phyloP scores from a whole-genome alignment of 352 stramenopile genomes.

The Phytophthora megakarya region DNA sequence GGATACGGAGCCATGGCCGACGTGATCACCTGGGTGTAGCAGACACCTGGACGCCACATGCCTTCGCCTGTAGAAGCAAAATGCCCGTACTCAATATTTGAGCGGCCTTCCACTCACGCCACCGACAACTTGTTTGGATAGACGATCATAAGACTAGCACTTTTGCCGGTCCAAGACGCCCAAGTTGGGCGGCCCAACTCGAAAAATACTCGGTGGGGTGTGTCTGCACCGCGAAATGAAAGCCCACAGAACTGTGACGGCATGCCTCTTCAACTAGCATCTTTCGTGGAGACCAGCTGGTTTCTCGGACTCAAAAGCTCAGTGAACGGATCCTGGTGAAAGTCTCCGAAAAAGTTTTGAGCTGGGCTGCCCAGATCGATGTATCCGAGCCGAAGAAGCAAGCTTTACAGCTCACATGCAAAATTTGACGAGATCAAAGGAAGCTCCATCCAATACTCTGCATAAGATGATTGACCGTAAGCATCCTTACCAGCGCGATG shows the following conservation, averaged over 20 bases:
- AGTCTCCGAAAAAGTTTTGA: conserved; percentile 12
- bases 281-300: conserved; percentile 2
- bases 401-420: not conserved
- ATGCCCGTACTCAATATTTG: not conserved
- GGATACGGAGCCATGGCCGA: not conserved
- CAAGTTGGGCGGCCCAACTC: no score
- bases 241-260: not conserved
- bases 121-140: conserved; percentile 13
- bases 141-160: conserved; percentile 12
- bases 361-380: conserved; percentile 17
- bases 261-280: conserved; percentile 13
- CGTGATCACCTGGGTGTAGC: not conserved
- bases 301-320: conserved; percentile 5
- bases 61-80: conserved; percentile 2
- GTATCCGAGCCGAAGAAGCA: conserved; percentile 2
- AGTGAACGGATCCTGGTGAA: conserved; percentile 8
- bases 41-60: conserved; percentile 1
- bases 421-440: no score
- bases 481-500: conserved; percentile 10
- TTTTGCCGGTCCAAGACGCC: no score
- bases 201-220: conserved; percentile 16
- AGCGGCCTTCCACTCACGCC: not conserved
- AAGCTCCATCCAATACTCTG: conserved; percentile 2
- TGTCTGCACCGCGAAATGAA: not conserved
- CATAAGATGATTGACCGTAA: conserved; percentile 14